A percentile compares a stretch with the other conserved stretches of the same genome.
phyloP scores from a whole-genome alignment of 164 flowering plant genomes.

The Tinospora cordifolia region DNA sequence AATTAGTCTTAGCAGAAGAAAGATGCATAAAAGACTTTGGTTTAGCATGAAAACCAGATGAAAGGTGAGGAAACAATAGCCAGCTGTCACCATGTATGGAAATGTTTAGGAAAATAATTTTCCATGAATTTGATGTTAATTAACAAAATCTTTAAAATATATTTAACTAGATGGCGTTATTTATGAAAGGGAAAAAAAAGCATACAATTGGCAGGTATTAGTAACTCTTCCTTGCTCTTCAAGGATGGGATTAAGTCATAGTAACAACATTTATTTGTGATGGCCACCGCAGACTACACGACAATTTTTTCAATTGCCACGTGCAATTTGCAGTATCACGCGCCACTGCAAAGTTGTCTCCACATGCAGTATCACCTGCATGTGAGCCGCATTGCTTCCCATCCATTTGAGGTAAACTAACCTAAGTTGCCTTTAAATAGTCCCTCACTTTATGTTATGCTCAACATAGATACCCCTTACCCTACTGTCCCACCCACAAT shows the following conservation, averaged over 20 bases:
- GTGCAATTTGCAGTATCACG: slow-evolving; percentile 3
- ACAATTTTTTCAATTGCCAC: slow-evolving; percentile 6
- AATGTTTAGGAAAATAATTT: not conserved
- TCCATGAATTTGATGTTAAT: not conserved
- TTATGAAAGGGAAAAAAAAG: not conserved
- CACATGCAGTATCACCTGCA: slow-evolving; percentile 1
- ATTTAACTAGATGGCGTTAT: not conserved
- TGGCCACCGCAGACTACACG: slow-evolving; percentile 8
- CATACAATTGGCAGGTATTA: slow-evolving; percentile 1
- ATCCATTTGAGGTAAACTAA: not conserved
- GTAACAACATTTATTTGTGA: not conserved
- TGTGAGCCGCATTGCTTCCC: slow-evolving; percentile 2
- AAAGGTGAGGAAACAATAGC: not conserved
- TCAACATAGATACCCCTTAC: not conserved
- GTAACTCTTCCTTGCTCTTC: not conserved
- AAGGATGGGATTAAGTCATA: not conserved
- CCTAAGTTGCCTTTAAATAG: slow-evolving; percentile 1
- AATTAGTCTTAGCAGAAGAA: not conserved
- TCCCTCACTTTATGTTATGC: not conserved
- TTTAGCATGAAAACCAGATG: not conserved
- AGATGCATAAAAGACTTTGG: not conserved
- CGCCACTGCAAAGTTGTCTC: slow-evolving; percentile 1
- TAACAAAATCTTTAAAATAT: not conserved
- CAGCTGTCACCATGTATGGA: not conserved
- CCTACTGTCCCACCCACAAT: not conserved